Evolutionary conservation across 2,329 filamentous ascomycete genomes (phyloP).

Genomic region (Ilyonectria destructans): DNA sequence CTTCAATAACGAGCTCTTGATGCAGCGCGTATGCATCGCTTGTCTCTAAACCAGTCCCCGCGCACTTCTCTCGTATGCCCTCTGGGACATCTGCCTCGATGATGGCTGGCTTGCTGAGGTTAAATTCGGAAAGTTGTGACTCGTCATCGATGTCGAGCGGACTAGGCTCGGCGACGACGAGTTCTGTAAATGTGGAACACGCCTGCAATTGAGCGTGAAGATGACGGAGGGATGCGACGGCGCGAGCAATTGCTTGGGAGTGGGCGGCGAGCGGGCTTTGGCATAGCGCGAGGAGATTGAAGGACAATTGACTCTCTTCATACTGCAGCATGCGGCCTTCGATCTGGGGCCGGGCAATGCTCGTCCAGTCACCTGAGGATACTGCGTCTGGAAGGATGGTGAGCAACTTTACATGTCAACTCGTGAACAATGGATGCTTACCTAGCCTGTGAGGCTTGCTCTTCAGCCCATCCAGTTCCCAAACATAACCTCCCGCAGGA

Average conservation of each 20-base stretch:
- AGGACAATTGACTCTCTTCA: constrained; percentile 78
- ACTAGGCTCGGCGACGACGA: constrained; percentile 42
- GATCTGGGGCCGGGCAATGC: constrained; percentile 76
- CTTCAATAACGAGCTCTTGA: constrained; percentile 58
- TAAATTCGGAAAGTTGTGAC: constrained; percentile 51
- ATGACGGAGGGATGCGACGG: constrained; percentile 57
- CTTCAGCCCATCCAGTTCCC: constrained; percentile 92
- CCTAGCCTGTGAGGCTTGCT: constrained; percentile 70
- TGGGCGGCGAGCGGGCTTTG: constrained; percentile 73
- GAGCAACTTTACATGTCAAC: constrained; percentile 15
- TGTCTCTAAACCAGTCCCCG: constrained; percentile 23
- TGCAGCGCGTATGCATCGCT: constrained; percentile 56
- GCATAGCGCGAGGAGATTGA: constrained; percentile 84
- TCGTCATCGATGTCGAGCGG: constrained; percentile 45
- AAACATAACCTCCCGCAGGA: constrained; percentile 80
- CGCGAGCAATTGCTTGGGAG: constrained; percentile 62
- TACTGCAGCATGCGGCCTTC: constrained; percentile 78
- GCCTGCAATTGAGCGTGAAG: constrained; percentile 55
- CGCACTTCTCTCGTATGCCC: constrained; percentile 34
- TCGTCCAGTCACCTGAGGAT: constrained; percentile 73
- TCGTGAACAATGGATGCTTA: constrained; percentile 29
- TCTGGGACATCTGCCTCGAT: constrained; percentile 40
- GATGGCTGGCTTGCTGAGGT: constrained; percentile 48
- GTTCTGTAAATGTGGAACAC: constrained; percentile 39
- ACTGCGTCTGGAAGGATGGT: constrained; percentile 35